Evolutionary conservation across 257 asterid genomes (phyloP).

Genomic region (Solanum sparsipilum): DNA sequence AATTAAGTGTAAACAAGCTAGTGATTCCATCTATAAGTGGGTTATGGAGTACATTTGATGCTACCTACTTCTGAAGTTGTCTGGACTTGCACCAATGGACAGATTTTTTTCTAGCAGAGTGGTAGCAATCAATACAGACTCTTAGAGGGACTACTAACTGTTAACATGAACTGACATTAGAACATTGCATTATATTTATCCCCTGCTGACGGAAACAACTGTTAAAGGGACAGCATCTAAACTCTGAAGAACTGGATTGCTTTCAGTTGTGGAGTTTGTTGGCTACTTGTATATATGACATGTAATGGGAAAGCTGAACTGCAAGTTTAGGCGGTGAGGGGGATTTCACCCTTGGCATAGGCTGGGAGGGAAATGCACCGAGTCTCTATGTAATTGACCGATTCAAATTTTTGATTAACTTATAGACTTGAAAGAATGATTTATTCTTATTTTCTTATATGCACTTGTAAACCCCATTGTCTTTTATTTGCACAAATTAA

Average conservation of each 20-base stretch:
- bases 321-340: neutral
- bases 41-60: conserved; percentile 12
- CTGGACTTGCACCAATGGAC: neutral
- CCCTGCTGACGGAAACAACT: neutral
- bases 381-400: neutral
- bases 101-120: neutral
- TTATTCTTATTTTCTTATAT: neutral
- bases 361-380: no score
- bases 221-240: neutral
- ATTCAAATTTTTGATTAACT: neutral
- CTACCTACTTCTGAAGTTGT: neutral
- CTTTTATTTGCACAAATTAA: neutral
- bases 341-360: neutral
- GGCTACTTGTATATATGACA: neutral
- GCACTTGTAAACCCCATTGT: neutral
- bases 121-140: neutral
- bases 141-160: neutral
- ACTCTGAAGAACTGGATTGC: neutral
- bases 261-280: neutral
- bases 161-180: neutral
- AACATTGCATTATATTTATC: neutral
- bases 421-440: neutral
- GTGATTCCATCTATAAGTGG: neutral
- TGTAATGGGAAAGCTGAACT: neutral
- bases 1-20: neutral